Conservation (phyloP, 2,329 filamentous ascomycete species). For the Acrocalymma vagum region DNA sequence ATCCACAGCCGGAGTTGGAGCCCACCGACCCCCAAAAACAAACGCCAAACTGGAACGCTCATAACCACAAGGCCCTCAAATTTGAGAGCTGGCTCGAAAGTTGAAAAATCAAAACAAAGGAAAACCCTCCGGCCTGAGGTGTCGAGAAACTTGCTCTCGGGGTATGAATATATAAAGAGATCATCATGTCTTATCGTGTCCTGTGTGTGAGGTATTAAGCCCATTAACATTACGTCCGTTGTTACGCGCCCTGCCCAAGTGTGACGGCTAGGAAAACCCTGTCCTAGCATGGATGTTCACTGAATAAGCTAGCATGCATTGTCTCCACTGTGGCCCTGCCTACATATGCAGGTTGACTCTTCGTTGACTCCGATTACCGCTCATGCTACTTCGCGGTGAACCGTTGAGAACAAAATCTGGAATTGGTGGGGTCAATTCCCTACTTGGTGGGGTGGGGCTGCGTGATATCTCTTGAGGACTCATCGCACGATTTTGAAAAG, state of each 20-base stretch:
- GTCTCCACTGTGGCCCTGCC: too few relatives aligned
- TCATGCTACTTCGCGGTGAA: conserved; percentile 49
- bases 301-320: too few relatives aligned
- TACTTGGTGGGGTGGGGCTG: conserved; percentile 44
- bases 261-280: too few relatives aligned
- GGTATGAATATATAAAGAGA: too few relatives aligned
- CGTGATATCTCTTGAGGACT: conserved; percentile 31
- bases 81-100: too few relatives aligned
- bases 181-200: too few relatives aligned
- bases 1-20: too few relatives aligned
- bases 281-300: too few relatives aligned
- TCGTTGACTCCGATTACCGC: conserved; percentile 28
- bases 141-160: too few relatives aligned
- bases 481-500: conserved; percentile 29
- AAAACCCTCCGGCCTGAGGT: background rate
- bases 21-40: too few relatives aligned
- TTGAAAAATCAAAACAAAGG: background rate
- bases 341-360: conserved; percentile 42
- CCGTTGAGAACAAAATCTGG: conserved; percentile 54
- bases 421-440: conserved; percentile 51
- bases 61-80: too few relatives aligned
- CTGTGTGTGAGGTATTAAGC: background rate
- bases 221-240: conserved; percentile 15
- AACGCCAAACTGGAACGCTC: too few relatives aligned
- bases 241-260: conserved; percentile 2